Percentiles rank a stretch among this genome's conserved stretches.
These are phyloP conservation scores for Hyaloperonospora brassicae DNA, from an alignment of 352 stramenopile genomes.

Conservation along the genomic window DNA sequence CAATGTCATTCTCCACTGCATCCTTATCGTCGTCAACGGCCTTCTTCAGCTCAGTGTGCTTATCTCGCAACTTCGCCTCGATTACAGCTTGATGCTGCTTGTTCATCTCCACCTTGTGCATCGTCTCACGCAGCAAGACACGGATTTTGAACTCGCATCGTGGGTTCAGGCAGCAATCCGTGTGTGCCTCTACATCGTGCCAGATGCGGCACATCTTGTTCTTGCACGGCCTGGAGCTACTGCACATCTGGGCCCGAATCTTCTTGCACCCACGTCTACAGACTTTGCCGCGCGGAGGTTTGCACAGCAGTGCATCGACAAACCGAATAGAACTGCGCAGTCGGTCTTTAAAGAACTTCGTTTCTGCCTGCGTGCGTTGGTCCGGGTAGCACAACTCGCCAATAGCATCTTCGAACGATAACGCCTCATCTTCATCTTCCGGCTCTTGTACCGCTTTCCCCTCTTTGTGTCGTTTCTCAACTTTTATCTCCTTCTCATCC, in stretches of 20 bases:
- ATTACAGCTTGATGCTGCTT: constrained; percentile 36
- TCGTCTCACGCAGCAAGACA: constrained; percentile 59
- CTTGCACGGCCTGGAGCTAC: constrained; percentile 39
- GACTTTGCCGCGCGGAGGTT: constrained; percentile 38
- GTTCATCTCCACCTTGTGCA: constrained; percentile 48
- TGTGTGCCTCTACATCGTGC: constrained; percentile 68
- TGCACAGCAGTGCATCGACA: constrained; percentile 61
- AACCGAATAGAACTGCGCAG: constrained; percentile 59
- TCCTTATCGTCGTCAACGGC: constrained; percentile 31
- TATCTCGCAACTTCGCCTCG: constrained; percentile 37
- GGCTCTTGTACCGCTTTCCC: constrained; percentile 8
- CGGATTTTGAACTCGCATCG: constrained; percentile 66
- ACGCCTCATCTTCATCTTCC: constrained; percentile 15
- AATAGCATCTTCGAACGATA: constrained; percentile 39
- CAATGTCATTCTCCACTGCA: constrained; percentile 28
- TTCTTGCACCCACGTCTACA: constrained; percentile 42
- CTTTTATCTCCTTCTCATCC: constrained; percentile 15
- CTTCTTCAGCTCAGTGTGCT: constrained; percentile 37
- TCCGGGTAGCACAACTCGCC: constrained; percentile 57
- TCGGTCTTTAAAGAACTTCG: constrained; percentile 58
- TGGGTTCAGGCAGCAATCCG: constrained; percentile 47
- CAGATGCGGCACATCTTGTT: constrained; percentile 65
- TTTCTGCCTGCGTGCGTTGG: constrained; percentile 36
- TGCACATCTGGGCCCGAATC: constrained; percentile 57
- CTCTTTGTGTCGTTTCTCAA: background rate